Evolutionary conservation across 2,329 filamentous ascomycete species (phyloP).

Genomic region (Aspergillus pseudoviridinutans): DNA sequence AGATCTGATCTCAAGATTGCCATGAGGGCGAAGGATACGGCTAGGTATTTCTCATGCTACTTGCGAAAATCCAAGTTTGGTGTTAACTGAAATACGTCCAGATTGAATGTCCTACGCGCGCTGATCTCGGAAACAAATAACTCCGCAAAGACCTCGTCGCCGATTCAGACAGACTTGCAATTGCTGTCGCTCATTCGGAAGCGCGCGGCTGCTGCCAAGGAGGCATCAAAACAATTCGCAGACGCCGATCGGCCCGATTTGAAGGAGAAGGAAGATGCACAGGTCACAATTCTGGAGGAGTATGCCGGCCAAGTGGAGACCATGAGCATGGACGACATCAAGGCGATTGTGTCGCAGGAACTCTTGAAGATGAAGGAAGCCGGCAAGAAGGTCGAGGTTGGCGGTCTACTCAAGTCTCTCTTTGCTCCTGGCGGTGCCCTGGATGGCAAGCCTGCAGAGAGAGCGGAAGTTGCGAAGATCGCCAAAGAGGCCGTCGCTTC

Average conservation of each 20-base stretch:
- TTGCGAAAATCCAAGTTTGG: background rate
- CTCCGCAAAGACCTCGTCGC: conserved; percentile 43
- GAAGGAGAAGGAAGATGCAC: conserved; percentile 43
- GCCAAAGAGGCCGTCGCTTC: conserved; percentile 34
- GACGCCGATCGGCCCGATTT: conserved; percentile 42
- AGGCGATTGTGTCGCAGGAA: conserved; percentile 31
- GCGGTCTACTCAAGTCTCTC: conserved; percentile 40
- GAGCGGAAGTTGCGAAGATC: conserved; percentile 38
- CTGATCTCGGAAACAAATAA: conserved; percentile 50
- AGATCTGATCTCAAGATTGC: conserved; percentile 46
- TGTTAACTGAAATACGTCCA: conserved; percentile 14
- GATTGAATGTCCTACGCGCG: conserved; percentile 46
- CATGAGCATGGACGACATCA: conserved; percentile 40
- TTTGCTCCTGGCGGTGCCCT: conserved; percentile 40
- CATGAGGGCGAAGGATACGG: conserved; percentile 48
- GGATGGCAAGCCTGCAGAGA: conserved; percentile 43
- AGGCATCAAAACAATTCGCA: conserved; percentile 40
- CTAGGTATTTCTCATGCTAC: conserved; percentile 29
- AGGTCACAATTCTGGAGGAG: conserved; percentile 42
- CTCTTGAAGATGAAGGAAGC: conserved; percentile 34
- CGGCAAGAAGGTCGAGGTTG: conserved; percentile 34
- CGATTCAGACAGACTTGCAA: conserved; percentile 46
- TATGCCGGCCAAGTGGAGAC: conserved; percentile 42
- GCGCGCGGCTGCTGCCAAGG: conserved; percentile 33
- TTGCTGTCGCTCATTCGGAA: conserved; percentile 46